Percentiles rank a stretch among this genome's conserved stretches.
phyloP scores from a whole-genome alignment of 805 yeast species.

The Metschnikowia similis region DNA sequence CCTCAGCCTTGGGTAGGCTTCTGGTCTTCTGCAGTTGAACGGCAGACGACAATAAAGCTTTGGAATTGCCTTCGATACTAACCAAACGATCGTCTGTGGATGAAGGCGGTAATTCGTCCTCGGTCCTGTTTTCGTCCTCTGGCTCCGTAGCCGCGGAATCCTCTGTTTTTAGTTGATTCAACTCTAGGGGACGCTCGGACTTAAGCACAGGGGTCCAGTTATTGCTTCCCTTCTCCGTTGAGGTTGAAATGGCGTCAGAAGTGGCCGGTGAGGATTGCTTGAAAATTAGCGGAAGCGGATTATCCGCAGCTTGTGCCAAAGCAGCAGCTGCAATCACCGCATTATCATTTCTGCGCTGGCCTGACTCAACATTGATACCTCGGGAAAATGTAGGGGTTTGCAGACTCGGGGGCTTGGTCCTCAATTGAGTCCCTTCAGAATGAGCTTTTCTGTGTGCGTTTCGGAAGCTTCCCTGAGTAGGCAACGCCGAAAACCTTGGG shows the following conservation, averaged over 20 bases:
- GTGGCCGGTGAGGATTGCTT: slow-evolving; percentile 11
- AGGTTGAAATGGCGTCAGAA: not conserved
- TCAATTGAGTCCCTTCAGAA: slow-evolving; percentile 15
- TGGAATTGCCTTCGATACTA: not conserved
- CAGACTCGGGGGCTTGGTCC: slow-evolving; percentile 12
- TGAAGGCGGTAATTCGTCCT: slow-evolving; percentile 19
- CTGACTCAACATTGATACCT: slow-evolving; percentile 33
- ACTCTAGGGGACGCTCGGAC: not conserved
- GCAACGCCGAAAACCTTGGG: slow-evolving; percentile 7
- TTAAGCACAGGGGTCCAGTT: not conserved
- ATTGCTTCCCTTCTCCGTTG: not conserved
- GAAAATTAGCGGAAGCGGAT: slow-evolving; percentile 53
- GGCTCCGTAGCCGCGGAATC: slow-evolving; percentile 17
- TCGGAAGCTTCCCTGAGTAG: slow-evolving; percentile 18
- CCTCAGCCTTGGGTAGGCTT: not conserved
- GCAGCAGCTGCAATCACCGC: slow-evolving; percentile 82
- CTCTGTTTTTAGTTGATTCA: not conserved
- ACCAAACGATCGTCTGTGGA: slow-evolving; percentile 4
- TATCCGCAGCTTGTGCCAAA: slow-evolving; percentile 74
- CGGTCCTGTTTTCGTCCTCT: slow-evolving; percentile 25
- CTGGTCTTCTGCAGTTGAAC: not conserved
- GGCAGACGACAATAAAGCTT: not conserved
- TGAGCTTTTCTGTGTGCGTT: slow-evolving; percentile 24
- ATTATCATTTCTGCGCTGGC: slow-evolving; percentile 36
- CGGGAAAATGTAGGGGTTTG: slow-evolving; percentile 41